Evolutionary conservation across 108 stramenopile genomes (phyloP), one percentile per base, ranked within the genome.

Genomic region (Cyclotella baltica): DNA sequence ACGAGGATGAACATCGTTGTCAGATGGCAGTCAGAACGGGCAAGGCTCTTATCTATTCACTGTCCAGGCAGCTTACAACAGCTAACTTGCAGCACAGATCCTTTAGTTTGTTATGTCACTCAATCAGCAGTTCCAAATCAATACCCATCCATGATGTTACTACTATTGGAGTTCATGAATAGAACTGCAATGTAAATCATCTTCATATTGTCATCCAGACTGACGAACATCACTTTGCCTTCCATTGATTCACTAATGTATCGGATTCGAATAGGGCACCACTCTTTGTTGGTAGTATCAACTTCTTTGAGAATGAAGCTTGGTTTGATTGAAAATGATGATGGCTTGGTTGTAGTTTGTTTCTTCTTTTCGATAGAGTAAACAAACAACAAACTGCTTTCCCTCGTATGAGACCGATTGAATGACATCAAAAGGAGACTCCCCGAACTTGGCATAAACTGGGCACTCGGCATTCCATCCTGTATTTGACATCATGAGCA

Each of bases 181-280:
- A 61, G n/a, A 61, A 34, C 59, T 61, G 34, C 59, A 11, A 4
- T 34, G 59, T 61, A 61, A 0, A 33, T 33, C 13, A 61, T 20
- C n/a, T 61, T 61, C 31, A 31, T 33, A 16, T 61, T 31, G 1
- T 31, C 59, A 61, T 61, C 59, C 59, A 33, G 25, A 27, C 55
- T 56, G 55, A 25, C 59, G n/a, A 61, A 61, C 6, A 61, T 61
- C 30, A 34, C 59, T 61, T 61, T 31, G 16, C 59, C 59, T 33
- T 61, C 59, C 59, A 61, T 33, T 4, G 13, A 11, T 33, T 61
- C 20, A 31, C 5, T 18, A 61, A 34, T 11, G 15, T 11, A 30
- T 34, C 31, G 59, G 16, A 34, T 61, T 61, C 59, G 30, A 61
- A 61, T 34, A 0, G 59, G 59, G 11, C 31, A 34, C 30, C 33